Percentiles rank a stretch among this genome's conserved stretches.
phyloP scores from a whole-genome alignment of 2,329 filamentous ascomycete genomes.

The Zymoseptoria tritici region DNA sequence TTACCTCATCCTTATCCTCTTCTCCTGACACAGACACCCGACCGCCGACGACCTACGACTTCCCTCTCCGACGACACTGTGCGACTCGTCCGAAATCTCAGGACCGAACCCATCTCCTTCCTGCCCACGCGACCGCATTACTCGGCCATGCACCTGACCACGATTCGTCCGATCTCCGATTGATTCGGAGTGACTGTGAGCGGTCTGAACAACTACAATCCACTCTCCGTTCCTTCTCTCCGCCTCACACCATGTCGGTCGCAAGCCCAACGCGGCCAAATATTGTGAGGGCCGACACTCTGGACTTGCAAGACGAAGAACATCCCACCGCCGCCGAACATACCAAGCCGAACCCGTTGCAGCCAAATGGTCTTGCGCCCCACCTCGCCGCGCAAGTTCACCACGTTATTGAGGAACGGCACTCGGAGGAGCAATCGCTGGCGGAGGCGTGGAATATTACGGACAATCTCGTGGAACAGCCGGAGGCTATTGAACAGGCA shows the following conservation, averaged over 20 bases:
- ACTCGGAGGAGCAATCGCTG: slow-evolving; percentile 62
- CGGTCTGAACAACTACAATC: background rate
- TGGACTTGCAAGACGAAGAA: slow-evolving; percentile 83
- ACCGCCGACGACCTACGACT: background rate
- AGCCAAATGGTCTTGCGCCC: slow-evolving; percentile 56
- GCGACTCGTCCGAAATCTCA: background rate
- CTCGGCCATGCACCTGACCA: background rate
- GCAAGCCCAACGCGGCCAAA: slow-evolving; percentile 18
- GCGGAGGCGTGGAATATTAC: slow-evolving; percentile 47
- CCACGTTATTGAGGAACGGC: slow-evolving; percentile 66
- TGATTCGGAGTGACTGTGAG: background rate
- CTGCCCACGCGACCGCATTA: background rate
- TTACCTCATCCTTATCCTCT: background rate
- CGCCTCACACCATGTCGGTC: background rate
- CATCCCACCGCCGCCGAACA: slow-evolving; percentile 81
- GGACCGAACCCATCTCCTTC: background rate
- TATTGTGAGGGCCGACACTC: slow-evolving; percentile 59
- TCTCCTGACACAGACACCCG: background rate
- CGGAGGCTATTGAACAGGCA: slow-evolving; percentile 41
- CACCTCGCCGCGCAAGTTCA: slow-evolving; percentile 82
- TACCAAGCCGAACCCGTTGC: slow-evolving; percentile 43
- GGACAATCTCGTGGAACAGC: slow-evolving; percentile 33
- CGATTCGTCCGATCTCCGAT: background rate
- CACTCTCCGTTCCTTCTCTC: background rate
- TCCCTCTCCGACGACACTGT: background rate